Conservation (phyloP, 352 stramenopile species). For the Aphanomyces euteiches region DNA sequence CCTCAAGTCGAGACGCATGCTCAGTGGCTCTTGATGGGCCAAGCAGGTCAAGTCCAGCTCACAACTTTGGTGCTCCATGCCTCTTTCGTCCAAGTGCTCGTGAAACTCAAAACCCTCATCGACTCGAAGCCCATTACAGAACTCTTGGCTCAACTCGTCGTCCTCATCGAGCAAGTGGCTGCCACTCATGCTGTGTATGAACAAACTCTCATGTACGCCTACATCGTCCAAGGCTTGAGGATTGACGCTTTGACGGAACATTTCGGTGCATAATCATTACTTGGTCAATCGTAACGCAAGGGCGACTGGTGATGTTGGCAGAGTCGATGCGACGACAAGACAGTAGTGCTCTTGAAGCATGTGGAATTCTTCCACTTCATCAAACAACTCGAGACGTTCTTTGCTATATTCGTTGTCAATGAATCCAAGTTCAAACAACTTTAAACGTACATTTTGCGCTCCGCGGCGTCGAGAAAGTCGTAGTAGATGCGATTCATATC, state of each 20-base stretch:
- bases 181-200: not conserved
- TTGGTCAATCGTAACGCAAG: not conserved
- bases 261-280: not conserved
- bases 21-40: not conserved
- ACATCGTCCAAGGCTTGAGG: not conserved
- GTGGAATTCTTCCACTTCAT: conserved; percentile 91
- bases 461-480: conserved; percentile 63
- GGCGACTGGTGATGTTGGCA: not conserved
- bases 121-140: not conserved
- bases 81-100: not conserved
- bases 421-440: too few relatives aligned
- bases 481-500: conserved; percentile 93
- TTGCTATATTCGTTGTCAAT: conserved; percentile 37
- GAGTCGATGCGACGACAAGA: conserved; percentile 58
- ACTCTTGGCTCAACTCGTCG: not conserved
- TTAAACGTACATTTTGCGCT: conserved; percentile 57
- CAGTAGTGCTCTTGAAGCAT: conserved; percentile 90
- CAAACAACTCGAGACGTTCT: conserved; percentile 88
- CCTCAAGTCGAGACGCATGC: not conserved
- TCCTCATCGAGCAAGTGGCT: not conserved
- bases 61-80: not conserved
- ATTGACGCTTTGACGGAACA: not conserved
- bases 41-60: not conserved
- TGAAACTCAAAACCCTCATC: not conserved
- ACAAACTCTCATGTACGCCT: conserved; percentile 12